Base-by-base conservation (phyloP, 495 filamentous ascomycete species). In the Penicillium ucsense region DNA sequence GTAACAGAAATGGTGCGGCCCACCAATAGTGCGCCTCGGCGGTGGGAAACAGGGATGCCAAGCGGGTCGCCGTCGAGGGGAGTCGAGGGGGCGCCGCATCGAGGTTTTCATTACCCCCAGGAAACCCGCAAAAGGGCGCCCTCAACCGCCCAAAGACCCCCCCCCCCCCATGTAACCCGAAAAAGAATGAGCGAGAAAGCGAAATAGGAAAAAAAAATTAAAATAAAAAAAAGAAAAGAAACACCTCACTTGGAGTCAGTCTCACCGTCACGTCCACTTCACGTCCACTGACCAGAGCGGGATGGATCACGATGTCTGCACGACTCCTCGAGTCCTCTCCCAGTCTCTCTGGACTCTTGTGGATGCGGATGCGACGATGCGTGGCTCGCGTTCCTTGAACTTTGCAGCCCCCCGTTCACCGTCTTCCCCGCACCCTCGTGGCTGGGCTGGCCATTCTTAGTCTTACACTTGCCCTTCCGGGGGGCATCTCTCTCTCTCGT, bases 1-100 rank as follows among this genome's bases (percentile, higher is more conserved):
- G 68, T 70, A 71, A 71, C 53, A 67, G 61, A 69, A 71, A 71
- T 52, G 48, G 40, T 28, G 3, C 3, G 3, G 2, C 6, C n/a
- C 35, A 41, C 67, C 63, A 70, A 65, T 68, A n/a, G 61, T 32
- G 35, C 27, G 39, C 37, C 41, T 12, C 41, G 42, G 46, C 51
- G 46, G 43, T 42, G 41, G 43, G 35, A 41, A 56, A 50, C 50
- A 50, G 50, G 54, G 34, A 47, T 49, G 47, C 8, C 31, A 38
- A 38, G 41, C 41, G 46, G 42, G 31, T 45, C 20, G 20, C 20
- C 1, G 20, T 20, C 20, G 20, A 20, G 20, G 20, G 20, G 20
- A 20, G 20, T 45, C 32, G n/a, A 35, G 42, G 42, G 12, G 9
- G 42, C 42, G 20, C 20, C 20, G 20, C 34, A 36, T 11, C 30